phyloP scores from a whole-genome alignment of 306 rosid genomes.

The Begonia loranthoides region DNA sequence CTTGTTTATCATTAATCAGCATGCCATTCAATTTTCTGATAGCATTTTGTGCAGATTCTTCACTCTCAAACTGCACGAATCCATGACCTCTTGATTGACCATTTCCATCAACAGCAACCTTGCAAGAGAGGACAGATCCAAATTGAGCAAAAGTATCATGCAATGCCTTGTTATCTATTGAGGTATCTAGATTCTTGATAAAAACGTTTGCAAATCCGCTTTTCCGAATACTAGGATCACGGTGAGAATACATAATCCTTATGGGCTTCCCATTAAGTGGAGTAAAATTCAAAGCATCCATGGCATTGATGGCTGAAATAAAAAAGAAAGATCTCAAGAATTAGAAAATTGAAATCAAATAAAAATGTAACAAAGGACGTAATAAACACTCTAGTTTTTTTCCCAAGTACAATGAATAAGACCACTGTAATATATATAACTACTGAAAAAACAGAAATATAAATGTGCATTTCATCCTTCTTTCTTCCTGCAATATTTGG shows the following conservation, averaged over 20 bases:
- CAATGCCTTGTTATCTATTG: constrained; percentile 73
- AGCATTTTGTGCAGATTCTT: constrained; percentile 51
- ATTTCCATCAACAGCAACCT: constrained; percentile 49
- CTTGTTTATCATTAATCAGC: constrained; percentile 63
- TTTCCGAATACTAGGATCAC: constrained; percentile 72
- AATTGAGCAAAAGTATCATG: constrained; percentile 62
- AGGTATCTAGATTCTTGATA: constrained; percentile 55
- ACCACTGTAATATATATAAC: no score
- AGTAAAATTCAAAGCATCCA: constrained; percentile 48
- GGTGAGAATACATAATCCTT: constrained; percentile 74
- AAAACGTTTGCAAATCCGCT: constrained; percentile 73
- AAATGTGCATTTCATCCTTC: no score
- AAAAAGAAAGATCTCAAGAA: neutral
- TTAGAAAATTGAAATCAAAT: neutral
- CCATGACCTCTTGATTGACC: constrained; percentile 81
- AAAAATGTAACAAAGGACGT: neutral
- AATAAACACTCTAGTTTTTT: no score
- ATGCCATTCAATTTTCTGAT: constrained; percentile 54
- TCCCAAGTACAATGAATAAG: no score
- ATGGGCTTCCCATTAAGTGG: constrained; percentile 62
- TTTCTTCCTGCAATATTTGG: no score
- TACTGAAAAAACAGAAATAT: no score
- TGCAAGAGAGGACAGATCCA: constrained; percentile 76
- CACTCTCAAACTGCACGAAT: constrained; percentile 66
- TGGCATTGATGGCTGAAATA: constrained; percentile 45